Evolutionary conservation across 1,284 basidiomycete species (phyloP).

Genomic region (Naganishia albida): DNA sequence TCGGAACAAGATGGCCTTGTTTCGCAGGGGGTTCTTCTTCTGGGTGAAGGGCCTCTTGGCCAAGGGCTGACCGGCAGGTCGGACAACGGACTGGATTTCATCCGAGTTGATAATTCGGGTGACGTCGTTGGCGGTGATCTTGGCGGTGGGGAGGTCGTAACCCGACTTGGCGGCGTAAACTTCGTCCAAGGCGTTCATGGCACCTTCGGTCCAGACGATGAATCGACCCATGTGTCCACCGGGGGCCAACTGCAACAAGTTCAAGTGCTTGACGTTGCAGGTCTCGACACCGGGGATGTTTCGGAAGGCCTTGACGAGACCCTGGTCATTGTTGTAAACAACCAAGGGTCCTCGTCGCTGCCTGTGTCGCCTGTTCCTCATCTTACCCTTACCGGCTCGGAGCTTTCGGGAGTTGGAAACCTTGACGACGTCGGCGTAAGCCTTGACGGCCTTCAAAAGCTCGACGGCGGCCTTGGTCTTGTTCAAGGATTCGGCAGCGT

Average conservation of each 20-base stretch:
- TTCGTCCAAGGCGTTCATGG: conserved; percentile 89
- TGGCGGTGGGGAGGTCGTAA: conserved; percentile 80
- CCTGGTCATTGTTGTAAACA: conserved; percentile 97
- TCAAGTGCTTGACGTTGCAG: conserved; percentile 90
- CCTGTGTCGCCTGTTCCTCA: conserved; percentile 94
- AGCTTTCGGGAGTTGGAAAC: conserved; percentile 97
- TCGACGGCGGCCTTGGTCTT: conserved; percentile 98
- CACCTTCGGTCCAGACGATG: conserved; percentile 98
- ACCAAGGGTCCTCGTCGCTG: conserved; percentile 97
- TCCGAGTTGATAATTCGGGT: conserved; percentile 98
- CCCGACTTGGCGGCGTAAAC: conserved; percentile 96
- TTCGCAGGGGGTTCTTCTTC: conserved; percentile 98
- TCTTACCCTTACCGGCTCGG: conserved; percentile 95
- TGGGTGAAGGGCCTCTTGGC: conserved; percentile 83
- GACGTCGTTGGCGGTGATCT: conserved; percentile 96
- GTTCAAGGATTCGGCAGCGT: conserved; percentile 77
- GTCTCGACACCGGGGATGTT: conserved; percentile 99
- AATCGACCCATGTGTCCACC: conserved; percentile 99
- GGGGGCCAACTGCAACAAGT: conserved; percentile 98
- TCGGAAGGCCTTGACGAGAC: conserved; percentile 97
- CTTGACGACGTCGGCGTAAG: conserved; percentile 93
- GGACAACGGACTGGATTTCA: conserved; percentile 93
- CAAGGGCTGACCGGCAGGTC: conserved; percentile 66
- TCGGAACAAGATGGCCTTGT: conserved; percentile 96
- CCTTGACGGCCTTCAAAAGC: conserved; percentile 85